Evolutionary conservation across 352 stramenopile genomes (phyloP).

Genomic region (Phytophthora pistaciae): DNA sequence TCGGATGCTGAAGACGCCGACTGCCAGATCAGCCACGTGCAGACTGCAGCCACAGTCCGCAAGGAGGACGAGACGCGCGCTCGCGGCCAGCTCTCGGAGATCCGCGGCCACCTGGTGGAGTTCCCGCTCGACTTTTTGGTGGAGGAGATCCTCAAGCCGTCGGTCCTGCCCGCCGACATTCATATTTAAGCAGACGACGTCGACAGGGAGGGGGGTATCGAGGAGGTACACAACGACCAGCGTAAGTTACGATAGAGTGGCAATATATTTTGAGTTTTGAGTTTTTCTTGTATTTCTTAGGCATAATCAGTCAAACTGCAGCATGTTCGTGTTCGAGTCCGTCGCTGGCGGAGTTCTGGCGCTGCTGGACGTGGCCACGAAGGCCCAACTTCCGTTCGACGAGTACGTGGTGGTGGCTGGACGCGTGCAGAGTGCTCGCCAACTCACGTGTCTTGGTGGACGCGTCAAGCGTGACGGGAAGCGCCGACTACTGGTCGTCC

Average conservation of each 20-base stretch:
- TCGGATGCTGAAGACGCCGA: slow-evolving; percentile 58
- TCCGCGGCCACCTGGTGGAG: slow-evolving; percentile 86
- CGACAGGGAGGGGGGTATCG: neutral
- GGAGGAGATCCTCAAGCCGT: slow-evolving; percentile 87
- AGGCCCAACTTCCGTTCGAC: slow-evolving; percentile 64
- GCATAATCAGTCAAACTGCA: slow-evolving; percentile 7
- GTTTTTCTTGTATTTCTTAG: slow-evolving; percentile 11
- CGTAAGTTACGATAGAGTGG: slow-evolving; percentile 10
- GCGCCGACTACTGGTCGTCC: slow-evolving; percentile 57
- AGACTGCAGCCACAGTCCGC: slow-evolving; percentile 84
- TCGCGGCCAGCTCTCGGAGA: slow-evolving; percentile 79
- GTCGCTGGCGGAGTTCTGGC: slow-evolving; percentile 27
- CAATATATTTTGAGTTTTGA: slow-evolving; percentile 18
- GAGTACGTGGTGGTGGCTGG: slow-evolving; percentile 66
- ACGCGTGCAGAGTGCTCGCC: slow-evolving; percentile 36
- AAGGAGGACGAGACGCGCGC: slow-evolving; percentile 81
- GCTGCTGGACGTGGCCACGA: slow-evolving; percentile 50
- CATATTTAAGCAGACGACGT: slow-evolving; percentile 75
- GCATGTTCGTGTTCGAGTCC: slow-evolving; percentile 64
- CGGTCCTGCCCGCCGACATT: slow-evolving; percentile 83
- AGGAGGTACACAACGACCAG: neutral
- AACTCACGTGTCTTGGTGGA: slow-evolving; percentile 71
- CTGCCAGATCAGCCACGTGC: slow-evolving; percentile 85
- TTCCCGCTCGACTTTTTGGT: slow-evolving; percentile 88
- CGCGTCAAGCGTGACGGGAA: slow-evolving; percentile 56